These are phyloP conservation scores for Blumeria hordei DNA, from an alignment of 2,329 filamentous ascomycete species.

Conservation along the genomic window DNA sequence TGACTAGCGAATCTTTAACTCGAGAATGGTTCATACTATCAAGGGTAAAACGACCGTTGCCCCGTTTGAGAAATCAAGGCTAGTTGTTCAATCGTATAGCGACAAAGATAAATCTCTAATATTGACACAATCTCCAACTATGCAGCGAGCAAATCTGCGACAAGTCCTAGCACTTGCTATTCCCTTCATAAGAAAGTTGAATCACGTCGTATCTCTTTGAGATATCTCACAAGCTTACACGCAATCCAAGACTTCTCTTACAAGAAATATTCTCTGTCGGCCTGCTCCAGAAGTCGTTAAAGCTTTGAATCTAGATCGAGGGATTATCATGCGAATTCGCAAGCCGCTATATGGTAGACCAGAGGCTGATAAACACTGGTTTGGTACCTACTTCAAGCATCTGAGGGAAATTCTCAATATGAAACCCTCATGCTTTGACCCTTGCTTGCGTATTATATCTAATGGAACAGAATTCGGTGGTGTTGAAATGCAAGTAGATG, in stretches of 20 bases:
- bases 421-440: too few relatives aligned
- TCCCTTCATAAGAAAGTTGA: too few relatives aligned
- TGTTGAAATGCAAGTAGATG: background rate
- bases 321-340: background rate
- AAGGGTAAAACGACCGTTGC: background rate
- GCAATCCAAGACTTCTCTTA: background rate
- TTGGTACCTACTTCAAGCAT: background rate
- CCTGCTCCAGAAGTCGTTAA: background rate
- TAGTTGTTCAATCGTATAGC: conserved; percentile 1
- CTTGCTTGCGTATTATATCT: background rate
- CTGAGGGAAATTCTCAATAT: background rate
- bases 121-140: background rate
- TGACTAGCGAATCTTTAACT: too few relatives aligned
- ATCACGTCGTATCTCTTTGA: too few relatives aligned
- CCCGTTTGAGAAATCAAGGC: background rate
- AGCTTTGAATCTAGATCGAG: background rate
- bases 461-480: background rate
- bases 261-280: background rate
- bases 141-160: too few relatives aligned
- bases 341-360: background rate
- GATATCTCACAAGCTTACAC: background rate
- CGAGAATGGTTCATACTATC: background rate
- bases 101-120: background rate
- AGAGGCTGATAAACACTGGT: background rate
- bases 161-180: too few relatives aligned